These are phyloP conservation scores for Ophiobolus disseminans DNA, from an alignment of 2,329 filamentous ascomycete species.

Conservation along the genomic window DNA sequence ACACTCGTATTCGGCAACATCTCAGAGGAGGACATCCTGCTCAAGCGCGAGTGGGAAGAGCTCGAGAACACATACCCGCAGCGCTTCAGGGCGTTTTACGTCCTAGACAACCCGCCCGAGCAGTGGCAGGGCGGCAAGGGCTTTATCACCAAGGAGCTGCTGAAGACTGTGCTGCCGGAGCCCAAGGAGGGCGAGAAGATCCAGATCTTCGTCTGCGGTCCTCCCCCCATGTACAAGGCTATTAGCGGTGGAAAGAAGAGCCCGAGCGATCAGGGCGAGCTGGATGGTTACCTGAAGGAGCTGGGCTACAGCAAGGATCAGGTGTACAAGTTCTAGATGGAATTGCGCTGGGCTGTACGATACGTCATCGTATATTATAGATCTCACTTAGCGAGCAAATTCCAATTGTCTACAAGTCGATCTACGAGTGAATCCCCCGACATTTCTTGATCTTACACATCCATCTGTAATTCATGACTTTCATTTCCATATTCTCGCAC, in stretches of 20 bases:
- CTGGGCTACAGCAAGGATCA: conserved; percentile 86
- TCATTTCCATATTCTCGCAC: too few species aligned
- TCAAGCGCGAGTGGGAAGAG: conserved; percentile 82
- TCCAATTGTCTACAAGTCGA: too few species aligned
- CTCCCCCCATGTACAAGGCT: conserved; percentile 90
- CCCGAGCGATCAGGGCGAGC: conserved; percentile 92
- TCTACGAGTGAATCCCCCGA: too few species aligned
- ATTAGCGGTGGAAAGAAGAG: conserved; percentile 89
- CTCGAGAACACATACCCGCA: conserved; percentile 96
- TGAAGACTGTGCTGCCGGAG: conserved; percentile 94
- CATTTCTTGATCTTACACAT: too few species aligned
- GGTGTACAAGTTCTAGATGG: conserved; percentile 75
- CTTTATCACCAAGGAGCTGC: conserved; percentile 84
- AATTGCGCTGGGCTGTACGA: conserved; percentile 25
- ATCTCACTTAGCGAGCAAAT: too few species aligned
- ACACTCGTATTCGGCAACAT: conserved; percentile 95
- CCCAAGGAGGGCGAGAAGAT: conserved; percentile 84
- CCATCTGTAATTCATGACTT: too few species aligned
- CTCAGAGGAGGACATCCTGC: conserved; percentile 85
- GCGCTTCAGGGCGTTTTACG: conserved; percentile 94
- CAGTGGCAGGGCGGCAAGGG: conserved; percentile 80
- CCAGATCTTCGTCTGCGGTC: conserved; percentile 96
- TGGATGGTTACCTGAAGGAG: conserved; percentile 81
- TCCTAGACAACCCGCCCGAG: conserved; percentile 83
- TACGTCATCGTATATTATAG: conserved; percentile 23